Evolutionary conservation across 179 eudicot species (phyloP).

Genomic region (Spergularia azorica): DNA sequence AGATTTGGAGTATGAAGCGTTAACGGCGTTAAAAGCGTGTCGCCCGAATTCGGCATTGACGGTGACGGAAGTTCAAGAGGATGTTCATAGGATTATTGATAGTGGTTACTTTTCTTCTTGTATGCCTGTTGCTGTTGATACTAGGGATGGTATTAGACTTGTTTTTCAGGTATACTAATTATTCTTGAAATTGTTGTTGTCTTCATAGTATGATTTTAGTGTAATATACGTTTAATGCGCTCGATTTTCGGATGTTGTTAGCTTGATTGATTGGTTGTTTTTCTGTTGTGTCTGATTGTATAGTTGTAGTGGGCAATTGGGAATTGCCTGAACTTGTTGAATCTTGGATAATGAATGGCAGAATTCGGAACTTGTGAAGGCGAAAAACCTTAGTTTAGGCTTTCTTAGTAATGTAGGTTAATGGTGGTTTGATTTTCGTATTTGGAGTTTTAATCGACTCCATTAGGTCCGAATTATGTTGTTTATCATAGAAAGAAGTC

Average conservation of each 20-base stretch:
- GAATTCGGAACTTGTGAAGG: too few species aligned
- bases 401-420: neutral
- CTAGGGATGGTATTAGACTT: constrained; percentile 92
- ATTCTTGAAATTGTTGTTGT: neutral
- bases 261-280: neutral
- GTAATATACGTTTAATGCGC: neutral
- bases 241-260: neutral
- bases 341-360: too few species aligned
- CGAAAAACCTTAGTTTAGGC: too few species aligned
- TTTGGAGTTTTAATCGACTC: neutral
- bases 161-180: constrained; percentile 70
- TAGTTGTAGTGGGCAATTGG: too few species aligned
- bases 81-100: constrained; percentile 84
- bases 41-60: constrained; percentile 86
- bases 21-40: constrained; percentile 70
- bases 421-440: too few species aligned
- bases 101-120: constrained; percentile 90
- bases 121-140: constrained; percentile 93
- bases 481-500: too few species aligned
- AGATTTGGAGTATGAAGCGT: constrained; percentile 76
- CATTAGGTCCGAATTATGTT: too few species aligned
- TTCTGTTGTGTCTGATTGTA: neutral
- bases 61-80: constrained; percentile 89
- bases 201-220: neutral
- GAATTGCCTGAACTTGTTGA: too few species aligned